A percentile compares a stretch with the other conserved stretches of the same genome.
Evolutionary conservation across 352 stramenopile genomes (phyloP).

Genomic region (Pythium scleroteichum): DNA sequence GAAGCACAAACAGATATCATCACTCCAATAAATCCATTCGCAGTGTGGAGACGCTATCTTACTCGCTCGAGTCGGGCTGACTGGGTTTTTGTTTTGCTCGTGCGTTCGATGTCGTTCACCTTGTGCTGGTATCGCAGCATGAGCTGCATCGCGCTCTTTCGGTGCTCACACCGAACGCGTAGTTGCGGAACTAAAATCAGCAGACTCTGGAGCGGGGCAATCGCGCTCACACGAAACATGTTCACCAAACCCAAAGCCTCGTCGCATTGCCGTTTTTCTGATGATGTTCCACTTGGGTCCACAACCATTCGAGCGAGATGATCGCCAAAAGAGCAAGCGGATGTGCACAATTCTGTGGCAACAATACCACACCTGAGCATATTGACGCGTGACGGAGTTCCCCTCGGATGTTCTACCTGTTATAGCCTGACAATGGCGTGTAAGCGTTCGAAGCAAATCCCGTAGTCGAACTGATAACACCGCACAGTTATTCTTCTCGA

Average conservation of each 20-base stretch:
- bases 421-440: slow-evolving; percentile 23
- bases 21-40: background rate
- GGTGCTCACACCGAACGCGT: slow-evolving; percentile 67
- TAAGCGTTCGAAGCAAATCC: slow-evolving; percentile 18
- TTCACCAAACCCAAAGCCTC: slow-evolving; percentile 35
- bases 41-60: background rate
- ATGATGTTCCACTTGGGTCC: background rate
- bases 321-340: slow-evolving; percentile 9
- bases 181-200: slow-evolving; percentile 56
- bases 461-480: slow-evolving; percentile 8
- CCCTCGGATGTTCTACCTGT: slow-evolving; percentile 1
- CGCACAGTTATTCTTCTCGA: no score
- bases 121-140: slow-evolving; percentile 65
- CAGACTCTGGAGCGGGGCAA: slow-evolving; percentile 61
- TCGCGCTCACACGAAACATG: slow-evolving; percentile 53
- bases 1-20: background rate
- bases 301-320: background rate
- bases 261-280: slow-evolving; percentile 8
- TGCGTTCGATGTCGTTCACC: slow-evolving; percentile 46
- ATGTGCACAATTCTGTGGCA: slow-evolving; percentile 19
- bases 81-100: slow-evolving; percentile 39
- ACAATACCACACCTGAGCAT: background rate
- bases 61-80: slow-evolving; percentile 55
- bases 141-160: slow-evolving; percentile 54
- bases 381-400: background rate